A percentile compares a stretch with the other conserved stretches of the same genome.
These are phyloP conservation scores for Euphorbia corollata DNA, from an alignment of 441 rosid species.

Conservation along the genomic window DNA sequence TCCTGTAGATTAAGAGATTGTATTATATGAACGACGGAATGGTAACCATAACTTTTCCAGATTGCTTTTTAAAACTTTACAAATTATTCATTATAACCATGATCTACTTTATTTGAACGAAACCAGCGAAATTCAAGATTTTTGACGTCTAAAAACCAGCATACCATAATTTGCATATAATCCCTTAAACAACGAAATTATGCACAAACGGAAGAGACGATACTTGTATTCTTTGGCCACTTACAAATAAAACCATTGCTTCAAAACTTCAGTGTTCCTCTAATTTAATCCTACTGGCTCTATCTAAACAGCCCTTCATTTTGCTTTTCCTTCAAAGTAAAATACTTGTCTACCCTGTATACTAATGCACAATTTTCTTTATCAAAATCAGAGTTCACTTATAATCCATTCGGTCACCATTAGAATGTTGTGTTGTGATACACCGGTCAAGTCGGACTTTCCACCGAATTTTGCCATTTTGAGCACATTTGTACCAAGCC, in stretches of 20 bases:
- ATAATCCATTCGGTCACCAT: neutral
- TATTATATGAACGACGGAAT: too few species aligned
- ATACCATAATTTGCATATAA: neutral
- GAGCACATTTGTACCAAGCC: neutral
- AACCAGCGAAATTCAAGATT: too few species aligned
- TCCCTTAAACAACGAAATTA: neutral
- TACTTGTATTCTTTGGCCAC: neutral
- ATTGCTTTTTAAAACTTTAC: too few species aligned
- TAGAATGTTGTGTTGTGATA: too few species aligned
- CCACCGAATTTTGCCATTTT: neutral
- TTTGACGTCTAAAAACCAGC: too few species aligned
- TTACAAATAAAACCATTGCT: neutral
- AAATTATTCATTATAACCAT: too few species aligned
- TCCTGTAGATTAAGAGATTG: too few species aligned
- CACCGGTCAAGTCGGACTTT: too few species aligned
- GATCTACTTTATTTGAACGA: too few species aligned
- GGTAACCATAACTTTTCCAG: too few species aligned
- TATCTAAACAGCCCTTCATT: too few species aligned
- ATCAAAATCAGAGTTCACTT: neutral
- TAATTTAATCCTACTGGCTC: too few species aligned
- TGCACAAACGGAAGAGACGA: neutral
- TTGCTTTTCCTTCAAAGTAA: neutral
- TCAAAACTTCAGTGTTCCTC: neutral
- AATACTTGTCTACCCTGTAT: slow-evolving; percentile 1
- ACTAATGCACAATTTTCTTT: slow-evolving; percentile 17